phyloP scores from a whole-genome alignment of 2,329 filamentous ascomycete species.

The Grosmannia clavigera region DNA sequence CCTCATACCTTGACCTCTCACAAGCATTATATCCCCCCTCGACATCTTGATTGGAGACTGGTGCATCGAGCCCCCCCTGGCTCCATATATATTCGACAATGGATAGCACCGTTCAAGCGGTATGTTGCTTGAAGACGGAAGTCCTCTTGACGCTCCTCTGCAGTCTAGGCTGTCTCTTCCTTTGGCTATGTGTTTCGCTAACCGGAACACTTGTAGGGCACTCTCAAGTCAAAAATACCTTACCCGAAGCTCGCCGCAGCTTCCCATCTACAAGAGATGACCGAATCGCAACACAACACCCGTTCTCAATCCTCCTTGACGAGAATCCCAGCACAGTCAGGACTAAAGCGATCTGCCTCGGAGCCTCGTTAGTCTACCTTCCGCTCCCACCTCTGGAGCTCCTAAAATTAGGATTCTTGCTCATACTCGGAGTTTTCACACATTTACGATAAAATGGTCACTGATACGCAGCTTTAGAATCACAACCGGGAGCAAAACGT shows the following conservation, averaged over 20 bases:
- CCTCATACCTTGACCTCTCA: too few relatives aligned
- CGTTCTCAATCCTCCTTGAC: conserved; percentile 20
- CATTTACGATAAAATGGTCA: not conserved
- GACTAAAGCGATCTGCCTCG: conserved; percentile 33
- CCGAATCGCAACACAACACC: conserved; percentile 48
- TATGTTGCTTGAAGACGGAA: not conserved
- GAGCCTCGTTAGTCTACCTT: conserved; percentile 16
- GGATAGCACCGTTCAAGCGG: not conserved
- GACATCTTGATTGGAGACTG: too few relatives aligned
- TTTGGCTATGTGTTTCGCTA: not conserved
- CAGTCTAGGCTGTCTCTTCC: not conserved
- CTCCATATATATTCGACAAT: not conserved
- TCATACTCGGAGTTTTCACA: not conserved
- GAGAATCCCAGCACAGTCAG: conserved; percentile 25
- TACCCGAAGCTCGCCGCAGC: conserved; percentile 9
- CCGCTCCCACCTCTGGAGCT: not conserved
- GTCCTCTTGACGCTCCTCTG: too few relatives aligned
- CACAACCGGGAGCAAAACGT: conserved; percentile 46
- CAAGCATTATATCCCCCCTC: too few relatives aligned
- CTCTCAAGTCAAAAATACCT: conserved; percentile 13
- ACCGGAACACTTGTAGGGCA: conserved; percentile 1
- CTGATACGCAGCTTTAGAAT: conserved; percentile 22
- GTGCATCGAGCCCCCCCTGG: not conserved
- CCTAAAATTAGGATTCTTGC: too few relatives aligned
- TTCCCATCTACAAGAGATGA: conserved; percentile 36